Percentiles rank a stretch among this genome's conserved stretches.
phyloP scores from a whole-genome alignment of 2,329 filamentous ascomycete genomes.

The Bipolaris sorokiniana region DNA sequence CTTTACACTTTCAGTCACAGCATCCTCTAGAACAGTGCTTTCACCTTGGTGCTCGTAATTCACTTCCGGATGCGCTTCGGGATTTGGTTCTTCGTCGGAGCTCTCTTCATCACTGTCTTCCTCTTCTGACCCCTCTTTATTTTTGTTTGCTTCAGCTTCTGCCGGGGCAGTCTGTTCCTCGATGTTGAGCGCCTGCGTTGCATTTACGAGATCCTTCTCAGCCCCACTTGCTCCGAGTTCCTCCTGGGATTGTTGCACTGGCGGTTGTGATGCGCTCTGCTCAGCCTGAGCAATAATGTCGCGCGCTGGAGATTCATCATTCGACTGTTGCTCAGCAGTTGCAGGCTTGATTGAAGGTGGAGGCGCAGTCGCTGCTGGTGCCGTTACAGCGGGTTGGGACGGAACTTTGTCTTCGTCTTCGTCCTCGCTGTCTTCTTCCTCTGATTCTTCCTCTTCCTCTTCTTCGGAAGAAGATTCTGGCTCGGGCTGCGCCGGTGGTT shows the following conservation, averaged over 20 bases:
- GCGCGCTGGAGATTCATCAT: constrained; percentile 16
- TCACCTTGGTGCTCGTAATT: constrained; percentile 58
- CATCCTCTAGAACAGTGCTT: constrained; percentile 53
- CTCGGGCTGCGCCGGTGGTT: constrained; percentile 21
- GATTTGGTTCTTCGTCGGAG: constrained; percentile 15
- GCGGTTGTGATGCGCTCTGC: constrained; percentile 29
- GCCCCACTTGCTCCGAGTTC: constrained; percentile 10
- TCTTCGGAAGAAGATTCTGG: constrained; percentile 25
- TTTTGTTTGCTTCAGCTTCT: constrained; percentile 16
- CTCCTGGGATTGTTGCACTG: constrained; percentile 14
- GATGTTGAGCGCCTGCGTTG: constrained; percentile 28
- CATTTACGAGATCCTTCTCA: constrained; percentile 23
- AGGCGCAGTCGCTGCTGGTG: constrained; percentile 5
- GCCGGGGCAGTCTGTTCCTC: constrained; percentile 4
- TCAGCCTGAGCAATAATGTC: constrained; percentile 42
- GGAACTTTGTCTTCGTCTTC: constrained; percentile 15
- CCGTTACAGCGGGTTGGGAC: constrained; percentile 9
- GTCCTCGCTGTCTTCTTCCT: constrained; percentile 22
- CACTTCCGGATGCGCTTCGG: constrained; percentile 34
- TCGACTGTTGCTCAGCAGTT: constrained; percentile 8
- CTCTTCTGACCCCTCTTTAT: constrained; percentile 25
- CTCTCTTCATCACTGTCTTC: constrained; percentile 45
- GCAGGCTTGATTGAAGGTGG: constrained; percentile 11
- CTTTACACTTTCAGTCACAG: constrained; percentile 51
- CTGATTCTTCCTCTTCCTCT: constrained; percentile 21